Conservation (phyloP, 768 basidiomycete species). For the Leccinum obscurum region DNA sequence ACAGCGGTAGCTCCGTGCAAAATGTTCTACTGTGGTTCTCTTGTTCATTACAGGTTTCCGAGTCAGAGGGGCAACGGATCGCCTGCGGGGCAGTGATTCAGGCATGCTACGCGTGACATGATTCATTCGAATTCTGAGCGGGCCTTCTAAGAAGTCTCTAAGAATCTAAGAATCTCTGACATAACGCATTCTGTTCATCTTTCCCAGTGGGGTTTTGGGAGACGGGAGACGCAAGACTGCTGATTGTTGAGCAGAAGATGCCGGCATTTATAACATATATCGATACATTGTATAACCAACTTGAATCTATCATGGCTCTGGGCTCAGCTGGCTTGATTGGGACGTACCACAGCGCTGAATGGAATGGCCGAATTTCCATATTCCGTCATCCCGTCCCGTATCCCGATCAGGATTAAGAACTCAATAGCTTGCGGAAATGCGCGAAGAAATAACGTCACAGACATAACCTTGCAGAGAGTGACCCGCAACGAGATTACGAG, state of each 20-base stretch:
- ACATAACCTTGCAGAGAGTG: background rate
- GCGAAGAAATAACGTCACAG: background rate
- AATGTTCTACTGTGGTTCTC: constrained; percentile 2
- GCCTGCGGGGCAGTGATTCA: constrained; percentile 1
- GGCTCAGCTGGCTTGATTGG: background rate
- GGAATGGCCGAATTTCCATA: background rate
- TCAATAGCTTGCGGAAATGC: background rate
- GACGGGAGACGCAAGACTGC: background rate
- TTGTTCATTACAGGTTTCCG: background rate
- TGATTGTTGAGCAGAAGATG: background rate
- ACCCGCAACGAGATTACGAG: background rate
- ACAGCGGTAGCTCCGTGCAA: background rate
- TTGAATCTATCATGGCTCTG: background rate
- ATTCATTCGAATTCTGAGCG: background rate
- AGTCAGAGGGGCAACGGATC: constrained; percentile 17
- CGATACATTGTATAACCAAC: background rate
- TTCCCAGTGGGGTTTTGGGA: constrained; percentile 31
- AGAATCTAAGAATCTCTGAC: background rate
- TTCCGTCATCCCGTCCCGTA: background rate
- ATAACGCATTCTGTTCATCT: constrained; percentile 3
- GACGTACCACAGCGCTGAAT: background rate
- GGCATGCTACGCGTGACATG: background rate
- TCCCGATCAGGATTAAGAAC: background rate
- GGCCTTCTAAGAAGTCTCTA: too few relatives aligned
- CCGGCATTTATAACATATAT: background rate